Percentiles rank a stretch among this genome's conserved stretches.
Conservation (phyloP, 768 basidiomycete genomes). For the Sutorius australiensis region DNA sequence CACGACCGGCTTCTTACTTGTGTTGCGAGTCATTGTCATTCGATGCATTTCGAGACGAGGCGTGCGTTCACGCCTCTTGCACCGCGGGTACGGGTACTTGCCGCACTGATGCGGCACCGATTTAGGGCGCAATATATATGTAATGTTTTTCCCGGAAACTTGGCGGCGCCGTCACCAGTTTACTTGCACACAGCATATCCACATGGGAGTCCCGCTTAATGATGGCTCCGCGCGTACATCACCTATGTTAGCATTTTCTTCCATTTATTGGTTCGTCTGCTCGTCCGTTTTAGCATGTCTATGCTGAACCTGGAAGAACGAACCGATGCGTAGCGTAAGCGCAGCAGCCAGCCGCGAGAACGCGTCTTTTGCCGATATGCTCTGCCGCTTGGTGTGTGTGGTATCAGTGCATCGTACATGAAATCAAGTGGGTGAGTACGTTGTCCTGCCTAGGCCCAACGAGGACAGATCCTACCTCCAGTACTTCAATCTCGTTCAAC, state of each 20-base stretch:
- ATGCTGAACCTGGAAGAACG: neutral
- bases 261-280: neutral
- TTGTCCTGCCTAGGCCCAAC: neutral
- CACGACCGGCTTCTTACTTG: too few relatives aligned
- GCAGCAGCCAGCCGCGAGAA: neutral
- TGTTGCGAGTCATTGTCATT: too few relatives aligned
- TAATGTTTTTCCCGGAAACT: neutral
- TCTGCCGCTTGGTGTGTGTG: neutral
- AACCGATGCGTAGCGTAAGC: neutral
- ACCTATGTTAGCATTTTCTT: neutral
- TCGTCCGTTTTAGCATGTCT: neutral
- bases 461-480: neutral
- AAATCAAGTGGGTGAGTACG: neutral
- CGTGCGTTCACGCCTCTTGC: neutral
- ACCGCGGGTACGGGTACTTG: neutral
- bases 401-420: neutral
- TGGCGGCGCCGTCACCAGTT: neutral
- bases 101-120: neutral
- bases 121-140: neutral
- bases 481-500: neutral
- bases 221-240: too few relatives aligned
- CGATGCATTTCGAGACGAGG: neutral
- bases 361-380: neutral
- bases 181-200: slow-evolving; percentile 2
- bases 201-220: neutral